Conservation (phyloP, 2,329 filamentous ascomycete species). For the Phialemonium atrogriseum region DNA sequence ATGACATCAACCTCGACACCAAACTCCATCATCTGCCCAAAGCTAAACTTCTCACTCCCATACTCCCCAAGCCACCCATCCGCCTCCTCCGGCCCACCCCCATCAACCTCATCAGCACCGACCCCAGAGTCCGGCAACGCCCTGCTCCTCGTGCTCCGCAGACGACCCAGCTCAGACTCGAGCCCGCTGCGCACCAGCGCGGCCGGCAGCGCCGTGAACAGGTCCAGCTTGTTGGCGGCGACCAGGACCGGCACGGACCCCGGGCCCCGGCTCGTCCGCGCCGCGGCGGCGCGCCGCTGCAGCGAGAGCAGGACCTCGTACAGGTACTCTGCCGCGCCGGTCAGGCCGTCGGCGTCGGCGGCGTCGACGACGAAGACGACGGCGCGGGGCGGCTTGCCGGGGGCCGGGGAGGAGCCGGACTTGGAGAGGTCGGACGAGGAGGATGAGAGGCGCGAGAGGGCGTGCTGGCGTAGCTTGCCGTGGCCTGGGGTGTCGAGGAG, state of each 20-base stretch:
- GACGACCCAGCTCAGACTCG: conserved; percentile 72
- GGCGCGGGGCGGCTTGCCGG: conserved; percentile 46
- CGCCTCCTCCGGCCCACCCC: conserved; percentile 61
- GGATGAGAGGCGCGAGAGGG: conserved; percentile 40
- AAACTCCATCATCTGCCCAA: conserved; percentile 75
- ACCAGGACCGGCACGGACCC: conserved; percentile 66
- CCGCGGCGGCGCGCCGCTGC: conserved; percentile 52
- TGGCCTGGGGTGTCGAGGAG: conserved; percentile 90
- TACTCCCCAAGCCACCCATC: conserved; percentile 81
- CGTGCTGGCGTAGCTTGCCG: conserved; percentile 76
- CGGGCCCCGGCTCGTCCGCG: conserved; percentile 39
- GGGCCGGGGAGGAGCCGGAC: conserved; percentile 3
- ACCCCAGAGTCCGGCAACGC: conserved; percentile 75
- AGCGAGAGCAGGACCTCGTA: conserved; percentile 81
- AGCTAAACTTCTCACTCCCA: conserved; percentile 68
- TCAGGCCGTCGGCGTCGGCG: conserved; percentile 51
- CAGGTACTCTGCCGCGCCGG: conserved; percentile 72
- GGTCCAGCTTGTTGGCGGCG: conserved; percentile 89
- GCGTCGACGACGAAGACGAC: conserved; percentile 89
- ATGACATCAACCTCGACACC: conserved; percentile 70
- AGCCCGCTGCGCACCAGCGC: conserved; percentile 65
- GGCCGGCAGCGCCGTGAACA: conserved; percentile 85
- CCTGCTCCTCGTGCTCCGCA: conserved; percentile 69
- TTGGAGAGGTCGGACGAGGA: conserved; percentile 1
- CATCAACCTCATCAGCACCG: conserved; percentile 51